phyloP scores from a whole-genome alignment of 345 rosid genomes.

The Lepidium sativum region DNA sequence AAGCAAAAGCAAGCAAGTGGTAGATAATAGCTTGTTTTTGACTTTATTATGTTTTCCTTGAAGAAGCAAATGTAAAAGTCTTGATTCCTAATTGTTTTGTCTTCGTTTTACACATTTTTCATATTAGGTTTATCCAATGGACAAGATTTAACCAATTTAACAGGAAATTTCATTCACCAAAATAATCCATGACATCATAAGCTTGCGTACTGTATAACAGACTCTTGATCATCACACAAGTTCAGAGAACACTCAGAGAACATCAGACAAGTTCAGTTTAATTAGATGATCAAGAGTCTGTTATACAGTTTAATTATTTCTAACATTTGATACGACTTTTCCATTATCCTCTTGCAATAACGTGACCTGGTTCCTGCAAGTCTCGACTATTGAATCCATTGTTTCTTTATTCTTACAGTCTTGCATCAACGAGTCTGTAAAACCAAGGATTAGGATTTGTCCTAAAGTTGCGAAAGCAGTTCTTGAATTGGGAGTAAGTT shows the following conservation, averaged over 20 bases:
- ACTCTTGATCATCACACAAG: neutral
- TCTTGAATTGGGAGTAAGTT: neutral
- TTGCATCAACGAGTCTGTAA: constrained; percentile 44
- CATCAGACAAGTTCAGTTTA: too few species aligned
- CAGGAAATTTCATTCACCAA: neutral
- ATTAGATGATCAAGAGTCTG: constrained; percentile 52
- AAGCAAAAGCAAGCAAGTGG: neutral
- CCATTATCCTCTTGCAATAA: constrained; percentile 54
- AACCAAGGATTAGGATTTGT: neutral
- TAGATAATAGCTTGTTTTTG: neutral
- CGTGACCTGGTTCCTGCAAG: constrained; percentile 46
- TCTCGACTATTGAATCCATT: constrained; percentile 40
- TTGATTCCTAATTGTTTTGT: neutral
- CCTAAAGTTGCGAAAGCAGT: neutral
- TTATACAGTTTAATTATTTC: constrained; percentile 57
- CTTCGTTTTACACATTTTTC: neutral
- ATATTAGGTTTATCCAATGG: neutral
- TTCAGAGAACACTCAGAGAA: too few species aligned
- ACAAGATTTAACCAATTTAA: neutral
- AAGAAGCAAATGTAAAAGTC: neutral
- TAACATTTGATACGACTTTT: constrained; percentile 39
- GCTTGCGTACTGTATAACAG: neutral
- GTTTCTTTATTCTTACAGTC: constrained; percentile 54
- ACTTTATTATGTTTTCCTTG: constrained; percentile 9
- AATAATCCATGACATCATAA: neutral